These are phyloP conservation scores for Alternaria gaisen DNA, from an alignment of 2,329 filamentous ascomycete genomes.

Conservation along the genomic window DNA sequence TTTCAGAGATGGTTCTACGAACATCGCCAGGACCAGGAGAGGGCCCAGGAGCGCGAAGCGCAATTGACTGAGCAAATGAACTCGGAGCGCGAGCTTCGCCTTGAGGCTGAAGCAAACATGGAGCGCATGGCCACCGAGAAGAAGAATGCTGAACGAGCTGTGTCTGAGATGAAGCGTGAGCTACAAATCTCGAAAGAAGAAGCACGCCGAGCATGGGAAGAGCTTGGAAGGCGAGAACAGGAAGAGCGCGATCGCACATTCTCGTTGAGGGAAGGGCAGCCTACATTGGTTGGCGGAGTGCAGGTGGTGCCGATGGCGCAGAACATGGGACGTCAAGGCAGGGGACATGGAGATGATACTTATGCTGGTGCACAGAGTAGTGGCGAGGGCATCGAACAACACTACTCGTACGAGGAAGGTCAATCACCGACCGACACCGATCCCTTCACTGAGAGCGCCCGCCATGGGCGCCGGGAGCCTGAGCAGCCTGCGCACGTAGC, in stretches of 20 bases:
- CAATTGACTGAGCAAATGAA: constrained; percentile 75
- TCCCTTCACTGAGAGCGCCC: constrained; percentile 64
- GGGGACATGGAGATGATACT: constrained; percentile 46
- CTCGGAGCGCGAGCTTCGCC: constrained; percentile 75
- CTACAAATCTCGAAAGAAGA: constrained; percentile 95
- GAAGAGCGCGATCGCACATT: constrained; percentile 87
- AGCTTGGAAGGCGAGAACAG: constrained; percentile 90
- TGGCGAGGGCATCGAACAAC: constrained; percentile 50
- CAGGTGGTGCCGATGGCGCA: constrained; percentile 94
- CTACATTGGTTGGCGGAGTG: constrained; percentile 89
- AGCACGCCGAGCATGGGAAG: constrained; percentile 94
- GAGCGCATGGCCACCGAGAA: constrained; percentile 75
- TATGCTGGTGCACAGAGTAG: constrained; percentile 44
- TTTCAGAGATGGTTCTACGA: constrained; percentile 99
- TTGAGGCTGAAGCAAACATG: constrained; percentile 72
- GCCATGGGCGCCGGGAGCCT: constrained; percentile 40
- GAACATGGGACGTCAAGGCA: constrained; percentile 61
- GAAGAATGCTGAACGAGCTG: constrained; percentile 74
- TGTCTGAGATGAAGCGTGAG: constrained; percentile 92
- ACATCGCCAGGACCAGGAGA: constrained; percentile 86
- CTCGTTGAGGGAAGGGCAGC: constrained; percentile 85
- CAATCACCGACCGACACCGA: constrained; percentile 67
- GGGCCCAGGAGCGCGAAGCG: constrained; percentile 80
- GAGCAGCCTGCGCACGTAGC: constrained; percentile 41
- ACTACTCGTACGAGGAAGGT: constrained; percentile 61